Base-by-base conservation (phyloP, 192 early-diverging fungal genomes). In the Backusella liffmaniae region DNA sequence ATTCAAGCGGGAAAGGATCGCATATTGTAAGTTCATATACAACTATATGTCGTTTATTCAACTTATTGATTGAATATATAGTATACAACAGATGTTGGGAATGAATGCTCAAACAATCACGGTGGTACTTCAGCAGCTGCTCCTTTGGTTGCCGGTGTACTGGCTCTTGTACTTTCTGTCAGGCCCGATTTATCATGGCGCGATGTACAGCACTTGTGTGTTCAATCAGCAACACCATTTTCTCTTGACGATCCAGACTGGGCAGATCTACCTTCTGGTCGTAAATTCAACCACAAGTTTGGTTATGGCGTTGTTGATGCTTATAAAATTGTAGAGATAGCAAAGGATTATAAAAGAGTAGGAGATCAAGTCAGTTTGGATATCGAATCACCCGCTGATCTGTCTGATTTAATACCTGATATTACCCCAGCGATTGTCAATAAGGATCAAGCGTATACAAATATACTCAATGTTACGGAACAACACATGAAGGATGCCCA, bases 51-150 rank as follows among this genome's bases (percentile, higher is more conserved):
- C 2, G 5, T 32, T 49, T 18, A 26, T 69, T 69, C 41, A 32
- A 18, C 39, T 36, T 21, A 30, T 30, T 26, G 6, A 41, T 10
- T 39, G 37, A 10, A 39, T 39, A 13, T 78, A 26, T 72, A 95
- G 94, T 91, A 89, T 42, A 98, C 96, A 9, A 95, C 96, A 21
- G 95, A 98, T 78, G 78, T 91, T 78, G 94, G 94, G 6, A 70
- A 87, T 32, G 37, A 84, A 36, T 99, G 95, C 85, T 93, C 95
- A 0, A 79, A 83, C 70, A 77, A 78, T n/a, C 97, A 98, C 79
- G 94, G 95, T 26, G 98, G 98, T 7, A 99, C 98, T 10, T 96
- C 95, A 23, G 98, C 97, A 9, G 96, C 98, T 10, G 98, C 98
- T 0, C 97, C 98, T 4, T 79, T 99, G 44, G 97, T 91, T 4